Base-by-base conservation (phyloP, 179 eudicot genomes). In the Heliamphora ciliata region DNA sequence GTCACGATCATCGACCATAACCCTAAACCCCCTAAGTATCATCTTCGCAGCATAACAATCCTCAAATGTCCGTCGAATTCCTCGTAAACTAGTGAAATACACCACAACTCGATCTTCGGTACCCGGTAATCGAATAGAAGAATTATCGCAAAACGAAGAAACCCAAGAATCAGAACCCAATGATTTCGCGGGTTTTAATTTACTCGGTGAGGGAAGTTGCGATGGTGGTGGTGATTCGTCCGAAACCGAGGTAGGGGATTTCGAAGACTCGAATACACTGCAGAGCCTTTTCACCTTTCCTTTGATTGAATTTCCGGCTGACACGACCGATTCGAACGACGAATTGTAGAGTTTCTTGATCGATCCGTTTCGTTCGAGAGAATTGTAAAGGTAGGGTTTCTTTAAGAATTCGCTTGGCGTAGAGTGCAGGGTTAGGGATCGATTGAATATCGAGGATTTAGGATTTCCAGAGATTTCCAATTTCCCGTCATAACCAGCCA, bases 1-100 rank as follows among this genome's bases (percentile, higher is more conserved):
- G 54, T 95, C 98, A 1, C 98, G 79, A 46, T 94, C 97, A 31
- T 95, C 98, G 0, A 95, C 91, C 15, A 84, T 81, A 73, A 95
- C 93, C 79, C 88, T 86, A 76, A 83, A 90, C 0, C 91, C 94
- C 21, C 88, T 84, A 4, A 95, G 80, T 11, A 94, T 92, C 95
- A 89, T 84, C 71, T 93, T 82, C 0, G 90, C 92, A 0, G 92
- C 83, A 74, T 83, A 87, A 52, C 97, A 93, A 87, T 95, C 98
- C 84, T 92, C 93, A 47, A 66, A 91, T 0, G 97, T 93, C 58
- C 93, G 82, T 4, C 97, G 83, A 18, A 95, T 87, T 6, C 98
- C 97, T 0, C 94, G 85, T 69, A 95, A 84, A 63, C 97, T 92
- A 2, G 98, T 95, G 81, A 89, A 93, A 74, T 89, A 95, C 47